phyloP scores from a whole-genome alignment of 208 protist species.

The Lotmaria passim region DNA sequence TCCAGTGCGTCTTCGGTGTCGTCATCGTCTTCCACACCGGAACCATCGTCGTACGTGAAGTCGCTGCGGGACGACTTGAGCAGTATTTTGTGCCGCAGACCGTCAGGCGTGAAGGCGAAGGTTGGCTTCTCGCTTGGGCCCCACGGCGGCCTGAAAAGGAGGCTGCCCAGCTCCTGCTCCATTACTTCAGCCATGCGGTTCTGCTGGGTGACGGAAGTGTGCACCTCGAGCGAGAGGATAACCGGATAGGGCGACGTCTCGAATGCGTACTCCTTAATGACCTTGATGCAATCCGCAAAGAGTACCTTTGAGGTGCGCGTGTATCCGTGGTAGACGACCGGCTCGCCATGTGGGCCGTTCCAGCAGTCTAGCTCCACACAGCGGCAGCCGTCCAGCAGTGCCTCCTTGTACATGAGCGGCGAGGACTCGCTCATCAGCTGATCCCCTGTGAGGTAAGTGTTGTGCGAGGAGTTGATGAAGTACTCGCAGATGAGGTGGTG shows the following conservation, averaged over 20 bases:
- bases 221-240: slow-evolving; percentile 85
- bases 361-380: slow-evolving; percentile 90
- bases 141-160: slow-evolving; percentile 57
- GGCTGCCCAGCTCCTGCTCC: slow-evolving; percentile 47
- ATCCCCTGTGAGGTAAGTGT: slow-evolving; percentile 95
- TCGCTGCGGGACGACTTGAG: slow-evolving; percentile 44
- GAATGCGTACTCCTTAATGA: slow-evolving; percentile 76
- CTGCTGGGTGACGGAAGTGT: slow-evolving; percentile 68
- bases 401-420: slow-evolving; percentile 69
- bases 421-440: slow-evolving; percentile 84
- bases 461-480: slow-evolving; percentile 95
- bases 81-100: slow-evolving; percentile 62
- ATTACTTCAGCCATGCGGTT: slow-evolving; percentile 77
- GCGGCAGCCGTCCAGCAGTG: slow-evolving; percentile 70
- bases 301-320: slow-evolving; percentile 75
- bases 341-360: slow-evolving; percentile 69
- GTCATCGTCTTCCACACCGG: background rate
- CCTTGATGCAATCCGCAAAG: slow-evolving; percentile 66
- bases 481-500: slow-evolving; percentile 80
- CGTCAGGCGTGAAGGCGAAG: slow-evolving; percentile 56
- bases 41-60: slow-evolving; percentile 10
- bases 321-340: slow-evolving; percentile 86
- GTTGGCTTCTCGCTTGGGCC: slow-evolving; percentile 41
- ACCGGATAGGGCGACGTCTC: slow-evolving; percentile 70
- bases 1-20: background rate